Evolutionary conservation across 768 basidiomycete species (phyloP).

Genomic region (Pleurotus djamor): DNA sequence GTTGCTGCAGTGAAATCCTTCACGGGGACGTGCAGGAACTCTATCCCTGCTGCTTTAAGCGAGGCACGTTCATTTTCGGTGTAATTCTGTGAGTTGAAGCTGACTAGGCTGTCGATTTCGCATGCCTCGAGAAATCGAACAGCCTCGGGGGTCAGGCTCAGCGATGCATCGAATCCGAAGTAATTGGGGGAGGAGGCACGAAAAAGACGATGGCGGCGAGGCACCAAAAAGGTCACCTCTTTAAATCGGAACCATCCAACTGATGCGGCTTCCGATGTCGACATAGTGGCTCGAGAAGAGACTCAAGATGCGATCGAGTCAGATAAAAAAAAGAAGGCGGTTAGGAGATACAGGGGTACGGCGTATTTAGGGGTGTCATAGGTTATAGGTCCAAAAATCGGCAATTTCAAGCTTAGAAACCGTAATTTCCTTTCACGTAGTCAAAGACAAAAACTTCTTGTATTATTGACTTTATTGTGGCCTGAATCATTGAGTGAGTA

Average conservation of each 20-base stretch:
- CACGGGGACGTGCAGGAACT: slow-evolving; percentile 16
- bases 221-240: slow-evolving; percentile 11
- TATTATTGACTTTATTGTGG: not conserved
- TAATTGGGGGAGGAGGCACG: slow-evolving; percentile 20
- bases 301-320: no score
- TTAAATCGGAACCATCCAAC: slow-evolving; percentile 15
- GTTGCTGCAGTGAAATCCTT: slow-evolving; percentile 17
- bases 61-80: slow-evolving; percentile 6
- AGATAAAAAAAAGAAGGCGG: no score
- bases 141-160: slow-evolving; percentile 11
- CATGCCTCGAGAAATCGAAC: slow-evolving; percentile 13
- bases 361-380: not conserved
- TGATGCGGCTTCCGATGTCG: not conserved
- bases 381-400: not conserved
- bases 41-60: slow-evolving; percentile 9
- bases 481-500: not conserved
- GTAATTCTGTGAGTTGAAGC: slow-evolving; percentile 15
- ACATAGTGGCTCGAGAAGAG: not conserved
- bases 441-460: not conserved
- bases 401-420: not conserved
- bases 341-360: no score
- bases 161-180: slow-evolving; percentile 10
- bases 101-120: slow-evolving; percentile 16
- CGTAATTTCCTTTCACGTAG: not conserved
- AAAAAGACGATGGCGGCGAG: slow-evolving; percentile 13